Conservation (phyloP, 305 asterid genomes). For the Solanum chacoense region DNA sequence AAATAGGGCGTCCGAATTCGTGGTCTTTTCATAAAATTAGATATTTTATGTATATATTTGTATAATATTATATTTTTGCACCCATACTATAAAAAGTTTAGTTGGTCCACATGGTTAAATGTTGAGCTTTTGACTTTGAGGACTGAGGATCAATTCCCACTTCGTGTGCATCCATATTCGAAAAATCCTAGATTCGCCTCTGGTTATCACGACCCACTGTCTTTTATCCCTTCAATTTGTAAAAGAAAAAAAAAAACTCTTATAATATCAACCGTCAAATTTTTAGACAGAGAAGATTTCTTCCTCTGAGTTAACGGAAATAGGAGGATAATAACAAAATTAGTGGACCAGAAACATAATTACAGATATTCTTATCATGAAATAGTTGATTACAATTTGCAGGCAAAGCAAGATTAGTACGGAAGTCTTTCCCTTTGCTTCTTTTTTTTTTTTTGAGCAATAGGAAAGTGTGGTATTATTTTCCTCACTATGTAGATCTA, state of each 20-base stretch:
- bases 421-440: background rate
- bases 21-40: too few relatives aligned
- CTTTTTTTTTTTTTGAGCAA: background rate
- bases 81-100: too few relatives aligned
- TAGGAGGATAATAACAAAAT: background rate
- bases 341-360: background rate
- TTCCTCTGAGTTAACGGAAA: background rate
- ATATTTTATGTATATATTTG: too few relatives aligned
- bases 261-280: background rate
- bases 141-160: too few relatives aligned
- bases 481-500: background rate
- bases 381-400: background rate
- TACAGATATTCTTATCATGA: background rate
- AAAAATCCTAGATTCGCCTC: too few relatives aligned
- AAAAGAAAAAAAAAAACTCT: background rate
- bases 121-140: too few relatives aligned
- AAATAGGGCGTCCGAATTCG: too few relatives aligned
- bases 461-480: background rate
- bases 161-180: too few relatives aligned
- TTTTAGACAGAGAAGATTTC: background rate
- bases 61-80: too few relatives aligned
- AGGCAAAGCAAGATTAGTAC: background rate
- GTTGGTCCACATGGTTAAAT: too few relatives aligned
- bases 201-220: background rate
- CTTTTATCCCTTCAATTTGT: too few relatives aligned